Percentiles rank a stretch among this genome's conserved stretches.
phyloP scores from a whole-genome alignment of 768 basidiomycete species.

The Trametes cubensis region DNA sequence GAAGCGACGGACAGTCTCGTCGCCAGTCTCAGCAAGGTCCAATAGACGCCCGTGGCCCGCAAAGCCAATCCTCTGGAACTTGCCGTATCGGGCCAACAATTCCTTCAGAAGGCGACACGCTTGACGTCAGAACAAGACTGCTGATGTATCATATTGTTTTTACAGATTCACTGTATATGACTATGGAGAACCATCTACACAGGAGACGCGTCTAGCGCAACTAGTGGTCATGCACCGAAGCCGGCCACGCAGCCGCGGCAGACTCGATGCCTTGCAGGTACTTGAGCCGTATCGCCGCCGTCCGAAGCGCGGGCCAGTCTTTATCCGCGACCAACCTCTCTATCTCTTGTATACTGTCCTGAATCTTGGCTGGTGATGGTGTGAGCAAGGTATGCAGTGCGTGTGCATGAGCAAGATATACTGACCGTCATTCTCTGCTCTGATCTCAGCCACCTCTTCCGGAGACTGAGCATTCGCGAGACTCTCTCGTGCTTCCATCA shows the following conservation, averaged over 20 bases:
- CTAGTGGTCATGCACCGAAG: constrained; percentile 32
- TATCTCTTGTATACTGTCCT: constrained; percentile 48
- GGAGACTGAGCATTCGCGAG: constrained; percentile 64
- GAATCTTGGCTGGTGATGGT: constrained; percentile 51
- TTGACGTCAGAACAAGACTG: neutral
- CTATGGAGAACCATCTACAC: neutral
- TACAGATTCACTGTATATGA: no score
- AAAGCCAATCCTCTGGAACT: neutral
- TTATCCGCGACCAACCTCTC: constrained; percentile 49
- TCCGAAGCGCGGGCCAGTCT: constrained; percentile 61
- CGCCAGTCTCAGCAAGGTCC: neutral
- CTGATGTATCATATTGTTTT: neutral
- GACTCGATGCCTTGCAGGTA: constrained; percentile 70
- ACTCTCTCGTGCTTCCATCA: constrained; percentile 79
- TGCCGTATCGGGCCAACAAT: neutral
- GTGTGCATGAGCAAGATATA: neutral
- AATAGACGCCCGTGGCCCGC: constrained; percentile 6
- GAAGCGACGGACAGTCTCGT: neutral
- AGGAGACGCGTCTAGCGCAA: neutral
- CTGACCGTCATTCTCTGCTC: constrained; percentile 59
- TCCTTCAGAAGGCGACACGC: neutral
- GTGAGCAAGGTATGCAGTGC: neutral
- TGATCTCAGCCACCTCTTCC: constrained; percentile 53
- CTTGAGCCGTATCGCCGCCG: constrained; percentile 65
- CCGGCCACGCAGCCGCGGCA: constrained; percentile 47